Conservation (phyloP, 805 yeast genomes). For the Nakazawaea sp. region DNA sequence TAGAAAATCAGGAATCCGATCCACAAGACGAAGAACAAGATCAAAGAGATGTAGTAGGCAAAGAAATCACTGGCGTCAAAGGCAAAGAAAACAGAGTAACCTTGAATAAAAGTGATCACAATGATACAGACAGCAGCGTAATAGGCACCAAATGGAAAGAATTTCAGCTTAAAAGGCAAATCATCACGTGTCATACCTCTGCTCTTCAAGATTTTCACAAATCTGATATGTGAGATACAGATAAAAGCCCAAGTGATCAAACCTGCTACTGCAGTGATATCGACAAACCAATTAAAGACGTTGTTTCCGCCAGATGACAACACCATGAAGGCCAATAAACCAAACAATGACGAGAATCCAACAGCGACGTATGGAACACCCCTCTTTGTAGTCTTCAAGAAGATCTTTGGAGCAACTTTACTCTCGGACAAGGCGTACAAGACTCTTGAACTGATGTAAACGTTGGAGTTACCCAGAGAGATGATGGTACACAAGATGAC, state of each 20-base stretch:
- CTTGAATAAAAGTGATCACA: constrained; percentile 63
- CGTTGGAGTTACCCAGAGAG: constrained; percentile 76
- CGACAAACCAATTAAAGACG: constrained; percentile 68
- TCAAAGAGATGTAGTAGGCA: constrained; percentile 64
- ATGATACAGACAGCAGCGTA: constrained; percentile 50
- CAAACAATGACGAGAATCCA: constrained; percentile 50
- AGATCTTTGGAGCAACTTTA: constrained; percentile 48
- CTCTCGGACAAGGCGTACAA: constrained; percentile 59
- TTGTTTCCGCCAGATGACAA: constrained; percentile 45
- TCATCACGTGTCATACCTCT: constrained; percentile 63
- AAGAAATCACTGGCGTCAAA: constrained; percentile 53
- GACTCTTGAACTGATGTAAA: constrained; percentile 66
- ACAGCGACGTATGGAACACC: constrained; percentile 65
- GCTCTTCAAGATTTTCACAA: constrained; percentile 55
- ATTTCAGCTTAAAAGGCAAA: constrained; percentile 68
- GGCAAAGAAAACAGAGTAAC: constrained; percentile 55
- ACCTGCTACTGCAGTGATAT: constrained; percentile 74
- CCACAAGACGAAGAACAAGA: constrained; percentile 53
- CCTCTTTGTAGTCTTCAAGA: constrained; percentile 37
- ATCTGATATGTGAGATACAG: constrained; percentile 57
- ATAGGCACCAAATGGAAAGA: constrained; percentile 63
- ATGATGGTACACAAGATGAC: constrained; percentile 59
- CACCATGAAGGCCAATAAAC: constrained; percentile 55
- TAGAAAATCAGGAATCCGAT: constrained; percentile 45
- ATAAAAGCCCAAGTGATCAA: constrained; percentile 69